Evolutionary conservation across 1,139 yeast genomes (phyloP).

Genomic region (Pichia sp.): DNA sequence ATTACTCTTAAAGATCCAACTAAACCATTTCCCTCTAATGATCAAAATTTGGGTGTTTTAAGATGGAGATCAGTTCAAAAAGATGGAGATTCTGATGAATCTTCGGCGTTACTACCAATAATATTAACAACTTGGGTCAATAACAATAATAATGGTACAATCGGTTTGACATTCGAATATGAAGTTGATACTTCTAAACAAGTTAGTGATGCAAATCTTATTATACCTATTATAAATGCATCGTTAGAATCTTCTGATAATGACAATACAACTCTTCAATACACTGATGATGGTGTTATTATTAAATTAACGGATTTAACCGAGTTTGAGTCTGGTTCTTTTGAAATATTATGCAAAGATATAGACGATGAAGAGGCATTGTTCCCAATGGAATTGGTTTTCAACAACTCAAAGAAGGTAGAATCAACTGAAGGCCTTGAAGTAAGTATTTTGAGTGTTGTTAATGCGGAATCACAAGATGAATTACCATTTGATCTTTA

Average conservation of each 20-base stretch:
- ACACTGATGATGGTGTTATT: slow-evolving; percentile 55
- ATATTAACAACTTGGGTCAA: slow-evolving; percentile 83
- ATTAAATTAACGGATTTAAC: slow-evolving; percentile 47
- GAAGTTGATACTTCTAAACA: slow-evolving; percentile 53
- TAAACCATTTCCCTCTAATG: slow-evolving; percentile 86
- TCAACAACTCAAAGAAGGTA: slow-evolving; percentile 32
- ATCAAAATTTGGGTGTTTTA: slow-evolving; percentile 82
- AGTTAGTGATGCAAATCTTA: slow-evolving; percentile 52
- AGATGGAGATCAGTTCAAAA: slow-evolving; percentile 79
- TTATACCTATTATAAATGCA: slow-evolving; percentile 64
- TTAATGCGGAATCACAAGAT: slow-evolving; percentile 26
- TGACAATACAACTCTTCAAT: slow-evolving; percentile 42
- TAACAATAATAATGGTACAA: slow-evolving; percentile 44
- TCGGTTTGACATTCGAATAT: slow-evolving; percentile 82
- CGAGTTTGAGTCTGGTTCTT: slow-evolving; percentile 58
- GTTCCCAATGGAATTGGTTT: slow-evolving; percentile 77
- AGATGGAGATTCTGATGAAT: slow-evolving; percentile 36
- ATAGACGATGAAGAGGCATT: slow-evolving; percentile 68
- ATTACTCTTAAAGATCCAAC: slow-evolving; percentile 72
- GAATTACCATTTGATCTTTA: slow-evolving; percentile 71
- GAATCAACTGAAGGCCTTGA: slow-evolving; percentile 23
- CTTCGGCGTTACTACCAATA: slow-evolving; percentile 57
- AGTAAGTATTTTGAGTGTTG: slow-evolving; percentile 23
- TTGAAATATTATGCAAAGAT: slow-evolving; percentile 73
- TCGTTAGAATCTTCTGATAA: slow-evolving; percentile 45